These are phyloP conservation scores for Apiosordaria backusii DNA, from an alignment of 495 filamentous ascomycete species.

Conservation along the genomic window DNA sequence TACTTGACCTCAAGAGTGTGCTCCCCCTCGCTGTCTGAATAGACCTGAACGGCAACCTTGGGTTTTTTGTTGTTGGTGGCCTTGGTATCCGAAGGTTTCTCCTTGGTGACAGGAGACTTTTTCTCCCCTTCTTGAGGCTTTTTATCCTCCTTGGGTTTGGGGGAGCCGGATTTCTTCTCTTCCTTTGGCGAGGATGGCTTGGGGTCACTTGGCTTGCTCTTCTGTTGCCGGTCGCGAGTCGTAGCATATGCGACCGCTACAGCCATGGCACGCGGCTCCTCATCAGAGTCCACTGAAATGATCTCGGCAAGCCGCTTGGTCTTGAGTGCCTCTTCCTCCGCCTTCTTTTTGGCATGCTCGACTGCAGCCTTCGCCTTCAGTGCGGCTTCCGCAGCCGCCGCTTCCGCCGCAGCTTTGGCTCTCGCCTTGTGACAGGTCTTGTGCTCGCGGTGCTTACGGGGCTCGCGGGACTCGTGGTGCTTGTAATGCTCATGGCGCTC, in stretches of 20 bases:
- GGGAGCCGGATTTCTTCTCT: background rate
- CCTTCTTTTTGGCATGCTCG: background rate
- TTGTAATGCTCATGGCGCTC: background rate
- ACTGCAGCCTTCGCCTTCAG: slow-evolving; percentile 6
- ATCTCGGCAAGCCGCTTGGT: background rate
- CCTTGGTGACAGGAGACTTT: background rate
- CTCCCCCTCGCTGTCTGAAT: background rate
- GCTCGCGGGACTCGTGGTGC: background rate
- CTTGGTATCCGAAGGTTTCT: too few relatives aligned
- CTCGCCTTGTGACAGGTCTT: background rate
- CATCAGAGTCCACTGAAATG: background rate
- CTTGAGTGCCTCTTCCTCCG: background rate
- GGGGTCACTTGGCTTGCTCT: background rate
- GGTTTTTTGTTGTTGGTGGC: background rate
- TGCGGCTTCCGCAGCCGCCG: background rate
- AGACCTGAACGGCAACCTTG: background rate
- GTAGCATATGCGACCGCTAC: background rate
- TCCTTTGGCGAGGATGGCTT: background rate
- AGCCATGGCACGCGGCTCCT: background rate
- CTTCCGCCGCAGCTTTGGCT: background rate
- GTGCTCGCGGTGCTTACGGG: background rate
- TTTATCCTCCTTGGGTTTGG: slow-evolving; percentile 5
- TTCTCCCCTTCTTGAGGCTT: background rate
- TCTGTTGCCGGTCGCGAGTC: background rate
- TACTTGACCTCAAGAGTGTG: slow-evolving; percentile 3